Evolutionary conservation across 306 rosid genomes (phyloP), one percentile per base, ranked within the genome.

Genomic region (Vigna mungo): DNA sequence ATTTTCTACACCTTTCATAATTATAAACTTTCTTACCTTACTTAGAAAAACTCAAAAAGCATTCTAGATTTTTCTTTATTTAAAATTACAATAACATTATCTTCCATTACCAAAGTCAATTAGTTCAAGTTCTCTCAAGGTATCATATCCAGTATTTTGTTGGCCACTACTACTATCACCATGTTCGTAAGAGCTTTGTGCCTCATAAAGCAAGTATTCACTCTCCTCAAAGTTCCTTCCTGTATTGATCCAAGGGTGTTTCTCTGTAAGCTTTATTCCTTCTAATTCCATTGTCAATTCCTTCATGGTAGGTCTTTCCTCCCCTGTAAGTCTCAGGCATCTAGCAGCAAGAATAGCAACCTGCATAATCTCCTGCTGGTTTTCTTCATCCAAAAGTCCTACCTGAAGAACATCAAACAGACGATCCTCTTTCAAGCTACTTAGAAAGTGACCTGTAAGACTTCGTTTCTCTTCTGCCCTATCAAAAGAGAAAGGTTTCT

Each of bases 391-490:
- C 34, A 55, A 4, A 21, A 55, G 4, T 9, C 34, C 62, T 0
- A 20, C 10, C 25, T 55, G 34, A 55, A 55, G 32, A 55, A 55
- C 34, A 3, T 55, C 62, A 55, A 55, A 55, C 1, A 55, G 15
- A 14, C 34, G 16, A 55, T 55, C 16, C 8, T 21, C 34, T 21
- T 55, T 55, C 7, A 84, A 7, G 0, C 80, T 81, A 43, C 58
- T 48, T 8, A 80, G 34, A 4, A 83, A 79, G 7, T 32, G 44
- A 23, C 1, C 53, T 0, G 84, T 71, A 11, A 86, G 54, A 27
- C 69, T 78, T 48, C 74, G 54, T 10, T 63, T 83, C 10, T 17
- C 65, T 68, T 81, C 85, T 0, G n/a, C 68, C 41, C 7, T 21
- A 3, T 11, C 62, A 10, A 55, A 55, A 55, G 34, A 55, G 32